Percentiles rank a stretch among this genome's conserved stretches.
Conservation (phyloP, 192 early-diverging fungal genomes). For the Coemansia sp. region DNA sequence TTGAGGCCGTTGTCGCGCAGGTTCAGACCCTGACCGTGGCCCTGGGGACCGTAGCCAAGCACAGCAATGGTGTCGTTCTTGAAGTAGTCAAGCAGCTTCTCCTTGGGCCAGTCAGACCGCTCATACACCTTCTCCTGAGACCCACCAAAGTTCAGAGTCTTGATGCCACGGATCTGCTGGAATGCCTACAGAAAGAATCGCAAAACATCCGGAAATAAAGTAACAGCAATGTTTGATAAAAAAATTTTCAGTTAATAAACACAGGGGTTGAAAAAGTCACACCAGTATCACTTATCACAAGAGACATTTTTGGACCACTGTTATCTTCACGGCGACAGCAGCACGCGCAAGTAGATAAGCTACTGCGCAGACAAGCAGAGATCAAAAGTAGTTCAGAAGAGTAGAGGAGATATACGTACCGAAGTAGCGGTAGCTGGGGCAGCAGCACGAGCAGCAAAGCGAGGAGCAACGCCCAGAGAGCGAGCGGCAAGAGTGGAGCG, state of each 20-base stretch:
- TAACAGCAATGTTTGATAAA: background rate
- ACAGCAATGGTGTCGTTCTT: constrained; percentile 90
- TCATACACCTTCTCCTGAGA: constrained; percentile 91
- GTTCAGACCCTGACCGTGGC: constrained; percentile 91
- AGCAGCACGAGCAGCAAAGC: constrained; percentile 43
- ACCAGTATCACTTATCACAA: background rate
- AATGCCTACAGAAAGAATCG: constrained; percentile 21
- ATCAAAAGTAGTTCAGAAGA: background rate
- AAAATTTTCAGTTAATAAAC: background rate
- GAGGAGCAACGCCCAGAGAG: constrained; percentile 48
- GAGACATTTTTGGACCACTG: background rate
- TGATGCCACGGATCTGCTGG: constrained; percentile 74
- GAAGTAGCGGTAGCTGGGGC: constrained; percentile 29
- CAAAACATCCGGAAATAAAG: background rate
- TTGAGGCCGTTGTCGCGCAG: constrained; percentile 95
- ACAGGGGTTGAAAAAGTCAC: background rate
- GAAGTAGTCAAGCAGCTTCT: constrained; percentile 88
- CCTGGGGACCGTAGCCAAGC: constrained; percentile 94
- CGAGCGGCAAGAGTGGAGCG: constrained; percentile 46
- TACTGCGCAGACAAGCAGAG: background rate
- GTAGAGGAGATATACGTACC: constrained; percentile 25
- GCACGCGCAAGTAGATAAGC: background rate
- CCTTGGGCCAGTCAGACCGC: constrained; percentile 88
- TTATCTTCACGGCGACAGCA: no score
- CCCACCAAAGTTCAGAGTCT: constrained; percentile 95